A percentile compares a stretch with the other conserved stretches of the same genome.
Evolutionary conservation across 768 basidiomycete genomes (phyloP).

Genomic region (Mycena polygramma): DNA sequence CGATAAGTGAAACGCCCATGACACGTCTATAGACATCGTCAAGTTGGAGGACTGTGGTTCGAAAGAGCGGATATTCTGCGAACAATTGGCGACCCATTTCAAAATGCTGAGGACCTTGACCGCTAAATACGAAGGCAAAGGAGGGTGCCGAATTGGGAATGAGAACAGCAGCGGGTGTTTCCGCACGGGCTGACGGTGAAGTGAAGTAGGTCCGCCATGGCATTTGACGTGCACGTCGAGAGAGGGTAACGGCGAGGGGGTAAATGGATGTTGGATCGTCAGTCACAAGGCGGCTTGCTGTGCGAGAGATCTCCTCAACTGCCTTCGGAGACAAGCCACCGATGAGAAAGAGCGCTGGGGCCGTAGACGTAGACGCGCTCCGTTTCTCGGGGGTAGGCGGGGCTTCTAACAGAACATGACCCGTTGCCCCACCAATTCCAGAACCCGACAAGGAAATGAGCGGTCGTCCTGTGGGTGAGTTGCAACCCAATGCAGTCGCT

Average conservation of each 20-base stretch:
- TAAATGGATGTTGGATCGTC: not conserved
- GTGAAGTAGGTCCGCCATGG: slow-evolving; percentile 34
- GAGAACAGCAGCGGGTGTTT: slow-evolving; percentile 28
- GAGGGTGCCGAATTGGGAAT: slow-evolving; percentile 33
- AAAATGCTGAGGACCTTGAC: slow-evolving; percentile 52
- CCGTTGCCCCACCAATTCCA: not conserved
- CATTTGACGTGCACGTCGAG: slow-evolving; percentile 37
- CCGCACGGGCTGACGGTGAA: not conserved
- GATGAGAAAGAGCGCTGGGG: slow-evolving; percentile 8
- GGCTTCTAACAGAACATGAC: not conserved
- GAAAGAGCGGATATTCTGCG: slow-evolving; percentile 43
- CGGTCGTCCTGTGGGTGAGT: not conserved
- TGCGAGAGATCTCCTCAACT: slow-evolving; percentile 2
- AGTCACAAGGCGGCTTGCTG: not conserved
- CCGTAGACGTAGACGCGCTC: not conserved
- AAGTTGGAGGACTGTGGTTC: slow-evolving; percentile 43
- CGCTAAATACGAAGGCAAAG: slow-evolving; percentile 49
- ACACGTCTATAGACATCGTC: slow-evolving; percentile 42
- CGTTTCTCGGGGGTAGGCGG: not conserved
- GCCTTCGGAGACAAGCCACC: slow-evolving; percentile 10
- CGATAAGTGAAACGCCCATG: slow-evolving; percentile 44
- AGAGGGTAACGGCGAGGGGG: slow-evolving; percentile 23
- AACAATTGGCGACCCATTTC: slow-evolving; percentile 50
- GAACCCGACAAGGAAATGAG: not conserved
- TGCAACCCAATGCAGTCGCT: not conserved